phyloP scores from a whole-genome alignment of 1,284 basidiomycete genomes.

The Volvariella volvacea region DNA sequence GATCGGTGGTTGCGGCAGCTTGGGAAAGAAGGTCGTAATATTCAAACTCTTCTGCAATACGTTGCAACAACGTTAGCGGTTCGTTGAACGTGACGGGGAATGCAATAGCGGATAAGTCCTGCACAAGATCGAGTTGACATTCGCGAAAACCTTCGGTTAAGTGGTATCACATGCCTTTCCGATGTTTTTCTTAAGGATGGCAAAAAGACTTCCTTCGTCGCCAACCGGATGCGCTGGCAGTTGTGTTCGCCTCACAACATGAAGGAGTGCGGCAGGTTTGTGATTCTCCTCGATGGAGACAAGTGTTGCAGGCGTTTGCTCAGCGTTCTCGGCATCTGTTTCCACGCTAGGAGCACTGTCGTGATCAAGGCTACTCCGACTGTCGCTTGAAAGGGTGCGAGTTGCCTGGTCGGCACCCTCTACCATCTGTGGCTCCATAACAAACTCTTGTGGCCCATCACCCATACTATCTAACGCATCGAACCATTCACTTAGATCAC shows the following conservation, averaged over 20 bases:
- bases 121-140: constrained; percentile 2
- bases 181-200: constrained; percentile 88
- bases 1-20: constrained; percentile 57
- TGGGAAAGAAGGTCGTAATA: constrained; percentile 66
- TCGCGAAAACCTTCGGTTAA: neutral
- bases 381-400: constrained; percentile 30
- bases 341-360: constrained; percentile 38
- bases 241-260: constrained; percentile 47
- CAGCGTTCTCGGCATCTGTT: constrained; percentile 37
- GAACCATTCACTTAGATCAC: constrained; percentile 64
- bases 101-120: constrained; percentile 83
- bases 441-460: constrained; percentile 62
- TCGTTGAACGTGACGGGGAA: constrained; percentile 89
- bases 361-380: constrained; percentile 30
- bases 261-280: constrained; percentile 10
- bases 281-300: neutral
- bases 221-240: constrained; percentile 65
- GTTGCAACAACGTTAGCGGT: constrained; percentile 76
- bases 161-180: constrained; percentile 56
- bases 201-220: constrained; percentile 84
- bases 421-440: constrained; percentile 37
- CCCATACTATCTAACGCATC: constrained; percentile 51
- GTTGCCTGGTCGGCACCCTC: constrained; percentile 38
- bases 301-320: neutral
- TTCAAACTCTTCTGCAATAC: constrained; percentile 79